Conservation (phyloP, 768 basidiomycete genomes). For the Coprinopsis marcescibilis region DNA sequence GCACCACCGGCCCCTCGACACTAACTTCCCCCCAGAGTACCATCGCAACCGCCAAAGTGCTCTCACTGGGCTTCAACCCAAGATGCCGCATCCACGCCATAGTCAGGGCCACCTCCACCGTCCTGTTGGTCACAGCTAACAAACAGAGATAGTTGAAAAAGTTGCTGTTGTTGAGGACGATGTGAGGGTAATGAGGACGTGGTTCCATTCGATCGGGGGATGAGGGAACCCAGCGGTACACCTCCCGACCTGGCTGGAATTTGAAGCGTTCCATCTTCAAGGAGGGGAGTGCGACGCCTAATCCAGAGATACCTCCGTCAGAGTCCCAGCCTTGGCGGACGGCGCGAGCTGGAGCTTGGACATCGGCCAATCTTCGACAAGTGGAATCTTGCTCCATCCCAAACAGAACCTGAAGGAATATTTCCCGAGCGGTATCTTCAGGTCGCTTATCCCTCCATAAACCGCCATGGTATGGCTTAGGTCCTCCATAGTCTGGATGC, state of each 20-base stretch:
- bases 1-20: slow-evolving; percentile 53
- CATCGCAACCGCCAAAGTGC: slow-evolving; percentile 56
- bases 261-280: slow-evolving; percentile 8
- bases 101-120: slow-evolving; percentile 57
- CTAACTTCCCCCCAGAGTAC: slow-evolving; percentile 71
- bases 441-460: slow-evolving; percentile 44
- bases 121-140: slow-evolving; percentile 18
- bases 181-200: slow-evolving; percentile 13
- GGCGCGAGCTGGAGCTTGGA: slow-evolving; percentile 18
- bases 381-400: slow-evolving; percentile 35
- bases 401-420: slow-evolving; percentile 54
- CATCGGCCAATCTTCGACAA: slow-evolving; percentile 17
- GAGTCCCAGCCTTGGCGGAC: slow-evolving; percentile 10
- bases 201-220: slow-evolving; percentile 8
- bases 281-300: slow-evolving; percentile 10
- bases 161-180: slow-evolving; percentile 5
- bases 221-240: neutral
- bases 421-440: slow-evolving; percentile 39
- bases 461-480: slow-evolving; percentile 24
- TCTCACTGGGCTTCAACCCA: slow-evolving; percentile 42
- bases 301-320: slow-evolving; percentile 8
- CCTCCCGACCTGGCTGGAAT: slow-evolving; percentile 4
- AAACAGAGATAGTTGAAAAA: slow-evolving; percentile 19
- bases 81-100: slow-evolving; percentile 73
- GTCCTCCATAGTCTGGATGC: neutral